Conservation (phyloP, 2,329 filamentous ascomycete species). For the Malbranchea cinnamomea region DNA sequence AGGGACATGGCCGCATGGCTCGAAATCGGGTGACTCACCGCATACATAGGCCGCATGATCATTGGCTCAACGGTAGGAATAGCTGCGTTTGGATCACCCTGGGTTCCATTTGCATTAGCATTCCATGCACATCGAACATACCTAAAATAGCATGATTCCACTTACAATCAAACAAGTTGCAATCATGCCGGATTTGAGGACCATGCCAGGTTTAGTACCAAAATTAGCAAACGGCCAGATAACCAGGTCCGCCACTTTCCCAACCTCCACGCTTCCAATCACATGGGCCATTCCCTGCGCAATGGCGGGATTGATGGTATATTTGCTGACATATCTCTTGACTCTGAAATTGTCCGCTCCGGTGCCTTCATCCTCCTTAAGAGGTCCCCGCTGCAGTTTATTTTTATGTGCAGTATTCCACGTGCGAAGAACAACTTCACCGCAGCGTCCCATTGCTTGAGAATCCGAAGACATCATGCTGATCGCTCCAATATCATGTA, state of each 20-base stretch:
- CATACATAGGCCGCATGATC: conserved; percentile 76
- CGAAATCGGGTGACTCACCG: conserved; percentile 30
- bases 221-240: conserved; percentile 78
- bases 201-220: conserved; percentile 65
- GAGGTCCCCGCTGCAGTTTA: conserved; percentile 62
- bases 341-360: conserved; percentile 82
- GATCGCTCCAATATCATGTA: conserved; percentile 89
- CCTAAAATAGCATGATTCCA: conserved; percentile 7
- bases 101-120: conserved; percentile 3
- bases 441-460: conserved; percentile 92
- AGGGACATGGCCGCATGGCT: too few species aligned
- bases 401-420: conserved; percentile 99
- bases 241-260: conserved; percentile 79
- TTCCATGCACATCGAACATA: not conserved
- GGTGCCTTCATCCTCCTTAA: conserved; percentile 65
- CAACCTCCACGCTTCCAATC: conserved; percentile 73
- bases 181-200: conserved; percentile 82
- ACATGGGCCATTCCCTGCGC: conserved; percentile 81
- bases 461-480: conserved; percentile 96
- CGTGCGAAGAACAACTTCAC: conserved; percentile 80
- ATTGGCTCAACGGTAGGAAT: conserved; percentile 82
- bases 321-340: conserved; percentile 87
- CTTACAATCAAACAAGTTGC: conserved; percentile 68
- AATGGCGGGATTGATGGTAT: conserved; percentile 86
- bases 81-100: conserved; percentile 68